These are phyloP conservation scores for Wickerhamomyces hampshirensis DNA, from an alignment of 805 yeast genomes.

Conservation along the genomic window DNA sequence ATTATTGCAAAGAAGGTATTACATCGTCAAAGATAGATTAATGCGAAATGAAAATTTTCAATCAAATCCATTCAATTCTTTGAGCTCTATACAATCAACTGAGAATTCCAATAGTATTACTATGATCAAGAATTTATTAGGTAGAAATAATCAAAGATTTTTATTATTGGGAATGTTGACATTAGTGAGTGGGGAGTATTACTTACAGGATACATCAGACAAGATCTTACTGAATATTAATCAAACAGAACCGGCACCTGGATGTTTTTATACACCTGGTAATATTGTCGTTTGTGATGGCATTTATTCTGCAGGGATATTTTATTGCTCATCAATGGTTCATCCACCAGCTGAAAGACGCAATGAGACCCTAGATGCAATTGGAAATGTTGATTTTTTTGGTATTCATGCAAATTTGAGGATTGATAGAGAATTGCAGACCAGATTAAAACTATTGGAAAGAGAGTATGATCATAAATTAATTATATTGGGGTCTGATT, in stretches of 20 bases:
- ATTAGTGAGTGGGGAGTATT: constrained; percentile 61
- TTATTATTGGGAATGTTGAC: constrained; percentile 73
- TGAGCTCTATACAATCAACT: constrained; percentile 25
- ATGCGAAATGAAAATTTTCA: constrained; percentile 75
- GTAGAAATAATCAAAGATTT: constrained; percentile 75
- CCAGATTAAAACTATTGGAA: constrained; percentile 53
- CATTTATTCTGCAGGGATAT: constrained; percentile 62
- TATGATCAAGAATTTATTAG: constrained; percentile 76
- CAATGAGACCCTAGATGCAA: constrained; percentile 57
- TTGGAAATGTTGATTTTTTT: constrained; percentile 74
- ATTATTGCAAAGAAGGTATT: constrained; percentile 50
- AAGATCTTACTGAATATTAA: constrained; percentile 54
- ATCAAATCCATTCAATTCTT: constrained; percentile 28
- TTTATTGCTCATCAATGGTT: constrained; percentile 70
- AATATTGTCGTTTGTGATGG: constrained; percentile 83
- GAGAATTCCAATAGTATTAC: constrained; percentile 41
- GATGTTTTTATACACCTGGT: constrained; percentile 68
- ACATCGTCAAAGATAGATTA: constrained; percentile 63
- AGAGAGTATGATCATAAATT: constrained; percentile 55
- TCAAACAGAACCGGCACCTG: constrained; percentile 57
- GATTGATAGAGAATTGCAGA: constrained; percentile 55
- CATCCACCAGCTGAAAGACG: constrained; percentile 89
- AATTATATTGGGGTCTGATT: constrained; percentile 70
- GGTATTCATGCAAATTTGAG: constrained; percentile 47
- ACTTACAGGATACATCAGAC: constrained; percentile 79